A percentile compares a stretch with the other conserved stretches of the same genome.
Conservation (phyloP, 805 yeast species). For the Hanseniaspora mollemarum region DNA sequence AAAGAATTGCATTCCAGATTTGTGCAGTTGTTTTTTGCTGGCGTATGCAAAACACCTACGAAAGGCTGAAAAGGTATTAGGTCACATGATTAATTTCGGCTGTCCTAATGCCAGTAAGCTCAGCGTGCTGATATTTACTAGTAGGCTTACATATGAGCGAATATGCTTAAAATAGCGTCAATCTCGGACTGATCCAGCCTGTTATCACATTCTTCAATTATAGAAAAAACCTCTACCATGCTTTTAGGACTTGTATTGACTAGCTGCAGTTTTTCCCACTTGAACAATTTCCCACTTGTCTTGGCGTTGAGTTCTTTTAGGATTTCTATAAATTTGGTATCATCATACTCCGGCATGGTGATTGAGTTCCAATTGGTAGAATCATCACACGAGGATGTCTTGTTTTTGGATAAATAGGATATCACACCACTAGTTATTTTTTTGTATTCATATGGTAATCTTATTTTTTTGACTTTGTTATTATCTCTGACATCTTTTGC, state of each 20-base stretch:
- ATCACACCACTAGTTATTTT: conserved; percentile 30
- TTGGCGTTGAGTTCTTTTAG: conserved; percentile 22
- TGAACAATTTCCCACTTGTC: conserved; percentile 41
- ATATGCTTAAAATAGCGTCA: conserved; percentile 44
- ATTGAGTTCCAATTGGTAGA: conserved; percentile 14
- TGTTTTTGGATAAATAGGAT: conserved; percentile 21
- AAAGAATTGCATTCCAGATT: no score
- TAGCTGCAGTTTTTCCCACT: conserved; percentile 74
- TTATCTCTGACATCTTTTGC: conserved; percentile 28
- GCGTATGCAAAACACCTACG: no score
- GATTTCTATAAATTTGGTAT: conserved; percentile 26
- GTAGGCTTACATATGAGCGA: conserved; percentile 31
- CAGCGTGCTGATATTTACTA: not conserved
- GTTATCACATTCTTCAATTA: conserved; percentile 86
- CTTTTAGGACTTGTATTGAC: conserved; percentile 70
- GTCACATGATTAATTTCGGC: no score
- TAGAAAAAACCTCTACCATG: conserved; percentile 63
- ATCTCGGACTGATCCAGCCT: conserved; percentile 63
- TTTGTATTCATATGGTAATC: conserved; percentile 21
- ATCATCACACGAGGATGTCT: conserved; percentile 12
- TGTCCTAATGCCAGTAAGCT: no score
- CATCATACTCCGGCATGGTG: conserved; percentile 20
- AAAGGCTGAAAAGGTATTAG: no score
- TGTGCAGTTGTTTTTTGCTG: no score
- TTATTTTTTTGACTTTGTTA: conserved; percentile 15